These are phyloP conservation scores for Zymoseptoria tritici DNA, from an alignment of 2,329 filamentous ascomycete species.

Conservation along the genomic window DNA sequence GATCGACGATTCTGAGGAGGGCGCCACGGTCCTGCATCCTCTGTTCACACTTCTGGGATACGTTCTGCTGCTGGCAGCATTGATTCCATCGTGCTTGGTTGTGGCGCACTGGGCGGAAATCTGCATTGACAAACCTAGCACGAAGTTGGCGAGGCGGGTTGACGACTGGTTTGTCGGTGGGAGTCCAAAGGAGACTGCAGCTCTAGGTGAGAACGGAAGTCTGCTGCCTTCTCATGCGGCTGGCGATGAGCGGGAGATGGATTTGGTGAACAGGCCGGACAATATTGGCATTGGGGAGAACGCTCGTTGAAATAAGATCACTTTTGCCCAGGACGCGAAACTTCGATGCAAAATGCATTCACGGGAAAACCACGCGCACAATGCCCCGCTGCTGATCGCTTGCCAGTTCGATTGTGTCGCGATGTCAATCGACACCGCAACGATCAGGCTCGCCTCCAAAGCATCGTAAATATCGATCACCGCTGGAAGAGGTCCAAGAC, in stretches of 20 bases:
- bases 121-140: constrained; percentile 10
- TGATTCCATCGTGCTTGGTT: constrained; percentile 6
- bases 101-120: constrained; percentile 11
- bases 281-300: background rate
- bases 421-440: too few species aligned
- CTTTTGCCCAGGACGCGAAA: too few species aligned
- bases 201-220: background rate
- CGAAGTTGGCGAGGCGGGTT: constrained; percentile 8
- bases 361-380: too few species aligned
- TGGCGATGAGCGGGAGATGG: background rate
- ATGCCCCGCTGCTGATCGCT: too few species aligned
- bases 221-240: background rate
- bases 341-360: too few species aligned
- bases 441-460: too few species aligned
- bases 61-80: background rate
- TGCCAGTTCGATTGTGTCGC: too few species aligned
- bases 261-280: background rate
- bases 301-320: background rate
- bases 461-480: too few species aligned
- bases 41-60: constrained; percentile 6
- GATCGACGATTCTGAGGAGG: constrained; percentile 3
- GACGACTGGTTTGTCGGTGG: constrained; percentile 7
- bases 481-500: too few species aligned
- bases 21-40: background rate
- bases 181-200: background rate